Conservation (phyloP, 345 rosid genomes). For the Cardamine chenopodiifolia region DNA sequence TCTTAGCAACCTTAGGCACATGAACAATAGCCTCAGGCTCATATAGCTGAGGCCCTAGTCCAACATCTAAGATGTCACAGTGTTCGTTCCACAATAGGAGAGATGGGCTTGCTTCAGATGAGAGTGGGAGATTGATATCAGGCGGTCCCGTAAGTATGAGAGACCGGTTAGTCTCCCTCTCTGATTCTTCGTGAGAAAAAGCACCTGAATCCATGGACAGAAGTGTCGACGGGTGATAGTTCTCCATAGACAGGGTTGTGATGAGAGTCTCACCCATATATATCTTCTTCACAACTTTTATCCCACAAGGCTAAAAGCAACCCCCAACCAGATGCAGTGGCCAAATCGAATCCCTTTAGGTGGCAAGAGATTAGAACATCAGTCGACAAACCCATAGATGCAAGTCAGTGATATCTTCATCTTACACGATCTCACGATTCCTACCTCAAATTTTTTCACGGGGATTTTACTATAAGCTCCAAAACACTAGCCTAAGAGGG, state of each 20-base stretch:
- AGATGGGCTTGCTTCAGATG: constrained; percentile 65
- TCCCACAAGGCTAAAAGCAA: constrained; percentile 20
- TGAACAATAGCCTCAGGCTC: constrained; percentile 61
- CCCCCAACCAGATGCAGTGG: constrained; percentile 19
- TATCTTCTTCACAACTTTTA: constrained; percentile 2
- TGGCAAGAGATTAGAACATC: constrained; percentile 39
- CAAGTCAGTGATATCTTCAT: constrained; percentile 63
- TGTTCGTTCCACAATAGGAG: constrained; percentile 59
- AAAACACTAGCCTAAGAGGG: constrained; percentile 24
- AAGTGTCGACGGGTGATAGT: constrained; percentile 74
- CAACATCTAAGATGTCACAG: constrained; percentile 65
- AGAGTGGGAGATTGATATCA: constrained; percentile 71
- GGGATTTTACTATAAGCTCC: constrained; percentile 30
- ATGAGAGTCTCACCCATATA: constrained; percentile 64
- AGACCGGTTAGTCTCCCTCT: constrained; percentile 59
- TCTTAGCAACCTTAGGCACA: constrained; percentile 61
- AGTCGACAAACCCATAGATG: constrained; percentile 67
- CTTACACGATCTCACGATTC: constrained; percentile 36
- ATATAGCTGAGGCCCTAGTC: constrained; percentile 59
- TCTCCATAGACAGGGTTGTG: constrained; percentile 64
- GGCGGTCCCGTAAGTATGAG: constrained; percentile 61
- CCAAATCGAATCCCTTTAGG: constrained; percentile 15
- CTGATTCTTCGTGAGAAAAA: constrained; percentile 61
- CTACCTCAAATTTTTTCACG: constrained; percentile 27
- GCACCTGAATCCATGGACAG: constrained; percentile 74